phyloP scores from a whole-genome alignment of 2,329 filamentous ascomycete genomes.

The Talaromyces sp. region DNA sequence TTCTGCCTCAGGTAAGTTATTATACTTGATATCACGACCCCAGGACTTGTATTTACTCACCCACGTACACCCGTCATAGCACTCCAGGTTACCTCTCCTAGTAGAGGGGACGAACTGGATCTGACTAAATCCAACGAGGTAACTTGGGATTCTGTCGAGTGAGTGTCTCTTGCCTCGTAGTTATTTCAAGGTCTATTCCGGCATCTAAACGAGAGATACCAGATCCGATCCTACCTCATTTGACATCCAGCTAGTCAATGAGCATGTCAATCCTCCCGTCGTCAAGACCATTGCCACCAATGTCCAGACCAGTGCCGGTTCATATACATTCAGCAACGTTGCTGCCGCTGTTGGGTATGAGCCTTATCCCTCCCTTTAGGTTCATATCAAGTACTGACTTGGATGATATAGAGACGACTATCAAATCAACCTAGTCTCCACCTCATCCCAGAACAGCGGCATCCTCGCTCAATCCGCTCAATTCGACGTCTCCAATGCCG shows the following conservation, averaged over 20 bases:
- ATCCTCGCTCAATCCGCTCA: slow-evolving; percentile 45
- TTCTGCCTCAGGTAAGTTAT: slow-evolving; percentile 33
- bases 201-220: slow-evolving; percentile 3
- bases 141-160: slow-evolving; percentile 42
- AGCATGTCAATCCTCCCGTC: slow-evolving; percentile 36
- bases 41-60: too few species aligned
- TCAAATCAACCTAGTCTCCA: slow-evolving; percentile 45
- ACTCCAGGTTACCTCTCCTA: slow-evolving; percentile 37
- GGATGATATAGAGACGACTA: slow-evolving; percentile 32
- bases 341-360: slow-evolving; percentile 6
- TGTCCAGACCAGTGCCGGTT: slow-evolving; percentile 37
- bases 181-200: neutral
- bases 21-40: too few species aligned
- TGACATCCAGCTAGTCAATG: slow-evolving; percentile 45
- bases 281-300: slow-evolving; percentile 34
- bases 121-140: slow-evolving; percentile 39
- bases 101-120: slow-evolving; percentile 35
- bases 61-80: slow-evolving; percentile 29
- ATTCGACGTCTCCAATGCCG: slow-evolving; percentile 29
- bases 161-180: slow-evolving; percentile 8
- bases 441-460: slow-evolving; percentile 33
- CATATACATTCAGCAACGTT: slow-evolving; percentile 39
- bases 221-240: slow-evolving; percentile 44
- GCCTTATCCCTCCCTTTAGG: neutral
- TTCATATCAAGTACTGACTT: neutral